Evolutionary conservation across 2,329 filamentous ascomycete genomes (phyloP), one percentile per base, ranked within the genome.

Genomic region (Pseudogymnoascus sp.): DNA sequence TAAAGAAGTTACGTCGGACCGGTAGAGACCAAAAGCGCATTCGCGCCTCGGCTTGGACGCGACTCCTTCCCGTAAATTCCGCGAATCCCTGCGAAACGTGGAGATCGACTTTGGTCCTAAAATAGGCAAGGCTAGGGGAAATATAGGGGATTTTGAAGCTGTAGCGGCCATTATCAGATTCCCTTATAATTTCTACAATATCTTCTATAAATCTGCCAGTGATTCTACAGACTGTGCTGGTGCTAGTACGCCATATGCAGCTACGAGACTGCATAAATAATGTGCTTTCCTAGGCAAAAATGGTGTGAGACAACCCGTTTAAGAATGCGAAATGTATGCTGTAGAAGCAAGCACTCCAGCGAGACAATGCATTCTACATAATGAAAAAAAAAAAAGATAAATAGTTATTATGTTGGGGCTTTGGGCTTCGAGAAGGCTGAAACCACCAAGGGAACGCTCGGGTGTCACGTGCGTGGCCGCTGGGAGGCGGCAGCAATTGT

Each of bases 1-100:
- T 56, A 56, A 56, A 56, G 50, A 25, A 56, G 50, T 56, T 56
- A 56, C 50, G 50, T 18, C 50, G 2, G 50, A 33, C 50, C 50
- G 8, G 3, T 33, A 56, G 50, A n/a, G 28, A 56, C 50, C 50
- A 56, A 4, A 33, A 56, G 50, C 16, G 50, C 25, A 56, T 14
- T 56, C 28, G 50, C 50, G 28, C 50, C 50, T 56, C 50, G 40
- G 18, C 40, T 44, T 44, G 40, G 18, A 23, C 42, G 31, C 31
- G 16, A 10, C 40, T 12, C 21, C 18, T 31, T 35, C 28, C 50
- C 50, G 50, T 28, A 18, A 56, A 33, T 56, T 56, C 50, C 50
- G 50, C 28, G 28, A 21, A 56, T 35, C 50, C 50, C 28, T 35
- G 50, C 50, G 50, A 21, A 56, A 56, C 50, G 28, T 56, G 28